phyloP scores from a whole-genome alignment of 306 rosid genomes.

The Rubus idaeus region DNA sequence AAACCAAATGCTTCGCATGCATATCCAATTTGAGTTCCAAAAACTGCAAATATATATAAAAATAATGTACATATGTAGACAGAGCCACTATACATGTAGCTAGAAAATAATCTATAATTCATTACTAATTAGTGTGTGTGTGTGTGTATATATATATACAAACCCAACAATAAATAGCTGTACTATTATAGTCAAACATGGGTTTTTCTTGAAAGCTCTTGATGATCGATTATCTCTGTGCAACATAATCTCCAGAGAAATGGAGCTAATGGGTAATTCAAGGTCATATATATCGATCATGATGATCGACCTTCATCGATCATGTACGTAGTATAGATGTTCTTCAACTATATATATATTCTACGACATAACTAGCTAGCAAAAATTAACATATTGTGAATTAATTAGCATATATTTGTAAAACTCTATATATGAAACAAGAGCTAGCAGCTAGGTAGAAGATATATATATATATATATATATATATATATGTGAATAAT shows the following conservation, averaged over 20 bases:
- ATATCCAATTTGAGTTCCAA: constrained; percentile 6
- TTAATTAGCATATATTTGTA: neutral
- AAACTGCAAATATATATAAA: neutral
- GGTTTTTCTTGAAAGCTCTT: constrained; percentile 13
- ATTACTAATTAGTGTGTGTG: neutral
- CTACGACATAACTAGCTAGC: neutral
- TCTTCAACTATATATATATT: neutral
- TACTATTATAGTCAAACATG: constrained; percentile 20
- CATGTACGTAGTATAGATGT: constrained; percentile 5
- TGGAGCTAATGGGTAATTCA: constrained; percentile 32
- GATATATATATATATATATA: neutral
- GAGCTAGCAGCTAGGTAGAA: constrained; percentile 3
- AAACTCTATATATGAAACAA: constrained; percentile 4
- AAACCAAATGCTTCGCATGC: constrained; percentile 13
- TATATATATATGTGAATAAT: too few relatives aligned
- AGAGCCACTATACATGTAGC: too few relatives aligned
- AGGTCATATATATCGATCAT: neutral
- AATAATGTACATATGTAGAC: neutral
- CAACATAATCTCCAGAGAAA: constrained; percentile 41
- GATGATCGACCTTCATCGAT: neutral
- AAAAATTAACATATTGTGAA: neutral
- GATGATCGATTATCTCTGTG: constrained; percentile 47
- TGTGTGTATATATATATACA: neutral
- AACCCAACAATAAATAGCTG: neutral
- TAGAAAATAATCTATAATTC: too few relatives aligned